Percentiles rank a stretch among this genome's conserved stretches.
These are phyloP conservation scores for Aspergillus intermedius DNA, from an alignment of 2,329 filamentous ascomycete genomes.

Conservation along the genomic window DNA sequence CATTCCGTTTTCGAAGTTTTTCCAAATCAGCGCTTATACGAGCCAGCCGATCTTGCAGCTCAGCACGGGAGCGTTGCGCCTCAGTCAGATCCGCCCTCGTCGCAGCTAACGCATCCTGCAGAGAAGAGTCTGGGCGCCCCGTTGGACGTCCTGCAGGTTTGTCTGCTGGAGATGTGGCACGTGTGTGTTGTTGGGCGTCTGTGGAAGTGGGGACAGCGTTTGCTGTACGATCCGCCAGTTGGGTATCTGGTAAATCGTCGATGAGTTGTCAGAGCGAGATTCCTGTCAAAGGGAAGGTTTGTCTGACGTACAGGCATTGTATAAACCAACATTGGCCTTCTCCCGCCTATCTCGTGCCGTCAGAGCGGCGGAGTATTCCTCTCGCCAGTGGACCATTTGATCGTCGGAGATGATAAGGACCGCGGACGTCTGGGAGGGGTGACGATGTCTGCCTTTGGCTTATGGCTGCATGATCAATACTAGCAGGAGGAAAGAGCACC, in stretches of 20 bases:
- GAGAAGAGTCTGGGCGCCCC: constrained; percentile 17
- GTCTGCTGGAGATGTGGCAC: constrained; percentile 23
- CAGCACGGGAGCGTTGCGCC: constrained; percentile 66
- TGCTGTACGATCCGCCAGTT: constrained; percentile 60
- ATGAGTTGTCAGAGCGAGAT: neutral
- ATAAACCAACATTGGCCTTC: constrained; percentile 58
- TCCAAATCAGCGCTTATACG: constrained; percentile 58
- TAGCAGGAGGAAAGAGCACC: neutral
- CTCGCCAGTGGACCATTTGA: constrained; percentile 64
- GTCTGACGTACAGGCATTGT: constrained; percentile 62
- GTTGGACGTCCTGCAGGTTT: constrained; percentile 16
- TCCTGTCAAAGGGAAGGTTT: neutral
- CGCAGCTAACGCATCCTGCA: constrained; percentile 27
- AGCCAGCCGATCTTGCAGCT: constrained; percentile 59
- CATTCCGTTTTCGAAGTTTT: constrained; percentile 54
- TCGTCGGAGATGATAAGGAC: neutral
- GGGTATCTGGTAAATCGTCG: constrained; percentile 46
- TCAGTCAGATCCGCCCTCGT: constrained; percentile 63
- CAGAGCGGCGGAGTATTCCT: constrained; percentile 72
- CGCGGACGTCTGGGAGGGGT: neutral
- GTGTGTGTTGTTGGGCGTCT: constrained; percentile 18
- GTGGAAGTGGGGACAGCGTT: constrained; percentile 26
- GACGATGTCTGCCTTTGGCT: neutral
- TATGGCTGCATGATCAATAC: neutral
- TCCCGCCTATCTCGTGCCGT: constrained; percentile 65